phyloP scores from a whole-genome alignment of 352 stramenopile species.

The Globisporangium nodosum region DNA sequence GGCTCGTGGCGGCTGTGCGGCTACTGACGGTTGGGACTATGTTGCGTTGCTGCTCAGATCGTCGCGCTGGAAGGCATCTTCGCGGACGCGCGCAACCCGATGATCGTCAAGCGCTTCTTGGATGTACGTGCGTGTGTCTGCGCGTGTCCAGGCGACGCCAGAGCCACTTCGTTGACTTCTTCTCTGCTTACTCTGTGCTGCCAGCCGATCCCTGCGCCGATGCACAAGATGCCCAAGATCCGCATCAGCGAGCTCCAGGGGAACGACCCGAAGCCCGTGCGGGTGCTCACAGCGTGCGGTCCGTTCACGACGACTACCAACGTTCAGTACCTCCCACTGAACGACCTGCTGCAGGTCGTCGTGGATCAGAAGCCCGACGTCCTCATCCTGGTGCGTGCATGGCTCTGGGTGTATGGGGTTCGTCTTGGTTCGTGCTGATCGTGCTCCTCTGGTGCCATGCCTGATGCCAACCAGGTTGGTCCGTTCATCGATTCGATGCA shows the following conservation, averaged over 20 bases:
- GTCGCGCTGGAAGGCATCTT: slow-evolving; percentile 77
- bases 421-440: not conserved
- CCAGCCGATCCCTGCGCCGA: slow-evolving; percentile 57
- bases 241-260: slow-evolving; percentile 45
- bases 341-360: slow-evolving; percentile 88
- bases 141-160: not conserved
- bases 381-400: slow-evolving; percentile 81
- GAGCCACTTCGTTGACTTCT: not conserved
- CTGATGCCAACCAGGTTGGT: slow-evolving; percentile 51
- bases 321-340: slow-evolving; percentile 92
- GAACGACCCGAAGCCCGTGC: slow-evolving; percentile 37
- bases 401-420: not conserved
- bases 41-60: slow-evolving; percentile 34
- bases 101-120: slow-evolving; percentile 74
- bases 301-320: slow-evolving; percentile 95
- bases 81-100: slow-evolving; percentile 56
- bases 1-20: not conserved
- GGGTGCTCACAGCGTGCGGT: slow-evolving; percentile 88
- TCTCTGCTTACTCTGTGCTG: not conserved
- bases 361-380: slow-evolving; percentile 90
- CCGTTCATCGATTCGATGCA: slow-evolving; percentile 96
- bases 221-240: slow-evolving; percentile 35
- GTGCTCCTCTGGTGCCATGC: not conserved
- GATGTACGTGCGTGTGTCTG: slow-evolving; percentile 33
- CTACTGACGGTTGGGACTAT: not conserved